Evolutionary conservation across 108 stramenopile genomes (phyloP).

Genomic region (Skeletonema grethae): DNA sequence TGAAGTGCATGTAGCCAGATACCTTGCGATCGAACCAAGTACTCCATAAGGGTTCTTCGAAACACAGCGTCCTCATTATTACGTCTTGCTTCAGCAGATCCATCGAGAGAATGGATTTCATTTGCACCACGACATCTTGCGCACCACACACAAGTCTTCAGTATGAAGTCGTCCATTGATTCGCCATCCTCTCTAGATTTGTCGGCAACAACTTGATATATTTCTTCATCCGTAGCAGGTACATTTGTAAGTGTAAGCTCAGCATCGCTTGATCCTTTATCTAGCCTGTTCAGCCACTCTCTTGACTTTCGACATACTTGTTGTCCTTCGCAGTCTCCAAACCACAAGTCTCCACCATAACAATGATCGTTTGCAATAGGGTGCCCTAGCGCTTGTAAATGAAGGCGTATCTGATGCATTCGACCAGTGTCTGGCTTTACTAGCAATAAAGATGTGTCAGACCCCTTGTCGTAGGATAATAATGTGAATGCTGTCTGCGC

Average conservation of each 20-base stretch:
- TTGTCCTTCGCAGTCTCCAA: constrained; percentile 55
- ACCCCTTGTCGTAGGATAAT: constrained; percentile 57
- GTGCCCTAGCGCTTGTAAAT: constrained; percentile 78
- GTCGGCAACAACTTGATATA: constrained; percentile 39
- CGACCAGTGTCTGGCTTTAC: constrained; percentile 74
- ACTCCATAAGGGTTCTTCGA: constrained; percentile 60
- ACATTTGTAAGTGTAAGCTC: constrained; percentile 46
- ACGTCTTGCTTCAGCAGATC: not conserved
- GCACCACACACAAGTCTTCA: constrained; percentile 88
- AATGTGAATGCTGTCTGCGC: constrained; percentile 80
- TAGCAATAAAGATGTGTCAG: constrained; percentile 75
- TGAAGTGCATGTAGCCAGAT: constrained; percentile 89
- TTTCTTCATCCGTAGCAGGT: constrained; percentile 74
- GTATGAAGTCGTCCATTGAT: constrained; percentile 67
- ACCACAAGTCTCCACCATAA: constrained; percentile 88
- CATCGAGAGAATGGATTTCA: constrained; percentile 14
- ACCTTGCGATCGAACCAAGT: constrained; percentile 72
- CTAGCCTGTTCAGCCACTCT: constrained; percentile 44
- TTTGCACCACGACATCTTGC: constrained; percentile 56
- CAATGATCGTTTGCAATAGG: constrained; percentile 92
- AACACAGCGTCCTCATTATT: constrained; percentile 21
- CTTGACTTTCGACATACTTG: constrained; percentile 50
- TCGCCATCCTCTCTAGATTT: constrained; percentile 54
- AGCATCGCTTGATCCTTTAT: constrained; percentile 14
- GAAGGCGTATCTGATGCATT: constrained; percentile 89